Percentiles rank a stretch among this genome's conserved stretches.
Conservation (phyloP, 371 early-diverging fungal genomes). For the Mucor lusitanicus region DNA sequence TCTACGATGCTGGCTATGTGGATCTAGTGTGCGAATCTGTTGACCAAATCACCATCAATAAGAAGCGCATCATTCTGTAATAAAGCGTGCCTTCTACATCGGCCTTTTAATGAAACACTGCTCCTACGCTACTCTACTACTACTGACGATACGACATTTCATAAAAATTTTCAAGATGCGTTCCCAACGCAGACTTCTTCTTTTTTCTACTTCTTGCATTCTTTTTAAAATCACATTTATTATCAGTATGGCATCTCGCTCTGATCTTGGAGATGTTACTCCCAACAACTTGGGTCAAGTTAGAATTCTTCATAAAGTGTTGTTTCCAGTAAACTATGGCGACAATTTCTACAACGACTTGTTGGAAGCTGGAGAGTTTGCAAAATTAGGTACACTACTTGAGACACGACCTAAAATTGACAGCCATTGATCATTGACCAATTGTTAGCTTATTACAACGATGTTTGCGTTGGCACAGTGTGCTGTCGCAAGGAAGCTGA, state of each 20-base stretch:
- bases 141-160: neutral
- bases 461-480: conserved; percentile 84
- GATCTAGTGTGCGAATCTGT: conserved; percentile 10
- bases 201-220: neutral
- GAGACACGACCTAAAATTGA: neutral
- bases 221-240: neutral
- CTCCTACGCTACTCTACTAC: neutral
- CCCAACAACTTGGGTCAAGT: conserved; percentile 72
- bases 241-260: conserved; percentile 1
- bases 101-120: neutral
- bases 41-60: conserved; percentile 6
- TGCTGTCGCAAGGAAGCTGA: conserved; percentile 77
- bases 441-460: conserved; percentile 70
- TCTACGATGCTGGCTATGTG: conserved; percentile 15
- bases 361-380: conserved; percentile 68
- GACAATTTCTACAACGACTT: conserved; percentile 82
- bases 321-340: conserved; percentile 89
- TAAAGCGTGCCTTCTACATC: neutral
- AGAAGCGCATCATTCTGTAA: neutral
- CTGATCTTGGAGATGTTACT: conserved; percentile 65
- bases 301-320: conserved; percentile 71
- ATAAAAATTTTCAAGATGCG: conserved; percentile 3
- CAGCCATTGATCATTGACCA: neutral
- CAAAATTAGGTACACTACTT: conserved; percentile 62
- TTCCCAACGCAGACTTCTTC: neutral